Percentiles rank a stretch among this genome's conserved stretches.
These are phyloP conservation scores for Neocucurbitaria cava DNA, from an alignment of 2,329 filamentous ascomycete species.

Conservation along the genomic window DNA sequence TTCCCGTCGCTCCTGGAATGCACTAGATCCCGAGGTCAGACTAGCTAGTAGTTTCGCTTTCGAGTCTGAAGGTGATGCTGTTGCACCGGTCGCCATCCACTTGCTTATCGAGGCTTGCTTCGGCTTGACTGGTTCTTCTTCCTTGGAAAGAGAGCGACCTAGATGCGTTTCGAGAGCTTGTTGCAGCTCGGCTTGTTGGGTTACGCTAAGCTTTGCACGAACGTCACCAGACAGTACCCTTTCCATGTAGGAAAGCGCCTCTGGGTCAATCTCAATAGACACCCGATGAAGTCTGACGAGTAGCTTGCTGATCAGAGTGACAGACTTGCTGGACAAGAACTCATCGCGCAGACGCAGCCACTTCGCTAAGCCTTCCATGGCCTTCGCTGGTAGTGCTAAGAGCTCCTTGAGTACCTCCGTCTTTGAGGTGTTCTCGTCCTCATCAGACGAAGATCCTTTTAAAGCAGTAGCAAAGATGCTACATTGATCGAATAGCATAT, in stretches of 20 bases:
- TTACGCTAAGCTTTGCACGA: conserved; percentile 79
- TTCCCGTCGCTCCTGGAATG: conserved; percentile 39
- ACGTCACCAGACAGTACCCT: conserved; percentile 70
- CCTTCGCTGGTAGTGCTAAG: conserved; percentile 68
- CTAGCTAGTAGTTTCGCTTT: conserved; percentile 40
- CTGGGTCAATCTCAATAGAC: conserved; percentile 71
- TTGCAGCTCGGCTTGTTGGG: conserved; percentile 84
- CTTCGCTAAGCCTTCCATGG: conserved; percentile 75
- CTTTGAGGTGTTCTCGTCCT: conserved; percentile 48
- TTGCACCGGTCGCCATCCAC: conserved; percentile 47
- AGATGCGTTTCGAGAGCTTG: conserved; percentile 63
- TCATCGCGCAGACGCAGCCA: conserved; percentile 91
- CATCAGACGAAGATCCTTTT: conserved; percentile 43
- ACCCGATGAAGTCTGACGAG: conserved; percentile 81
- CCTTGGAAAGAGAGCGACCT: conserved; percentile 47
- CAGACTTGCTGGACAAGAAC: conserved; percentile 82
- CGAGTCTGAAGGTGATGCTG: conserved; percentile 24
- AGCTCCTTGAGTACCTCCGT: conserved; percentile 59
- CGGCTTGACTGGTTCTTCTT: conserved; percentile 41
- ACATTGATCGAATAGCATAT: conserved; percentile 83
- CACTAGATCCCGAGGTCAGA: conserved; percentile 34
- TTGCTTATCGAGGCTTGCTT: conserved; percentile 52
- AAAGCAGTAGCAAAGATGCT: conserved; percentile 79
- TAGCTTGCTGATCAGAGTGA: conserved; percentile 83
- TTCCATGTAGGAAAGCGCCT: conserved; percentile 67